phyloP scores from a whole-genome alignment of 2,329 filamentous ascomycete genomes.

The Boeremia lycopersici region DNA sequence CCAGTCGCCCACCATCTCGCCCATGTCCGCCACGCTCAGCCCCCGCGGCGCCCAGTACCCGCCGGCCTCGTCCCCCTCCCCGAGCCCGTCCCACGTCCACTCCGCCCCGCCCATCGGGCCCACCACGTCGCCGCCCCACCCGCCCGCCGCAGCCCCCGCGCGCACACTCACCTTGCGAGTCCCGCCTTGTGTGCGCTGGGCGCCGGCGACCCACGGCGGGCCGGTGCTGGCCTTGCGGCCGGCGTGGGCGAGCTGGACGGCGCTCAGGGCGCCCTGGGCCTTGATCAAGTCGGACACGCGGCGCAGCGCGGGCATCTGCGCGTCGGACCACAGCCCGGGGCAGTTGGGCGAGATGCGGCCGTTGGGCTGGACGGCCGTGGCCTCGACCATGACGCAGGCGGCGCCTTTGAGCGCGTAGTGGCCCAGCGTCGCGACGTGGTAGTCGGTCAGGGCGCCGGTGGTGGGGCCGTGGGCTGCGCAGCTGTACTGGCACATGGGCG shows the following conservation, averaged over 20 bases:
- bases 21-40: constrained; percentile 49
- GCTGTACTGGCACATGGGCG: constrained; percentile 49
- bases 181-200: constrained; percentile 21
- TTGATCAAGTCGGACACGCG: constrained; percentile 46
- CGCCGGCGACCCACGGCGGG: constrained; percentile 38
- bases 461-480: constrained; percentile 42
- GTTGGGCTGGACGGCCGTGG: constrained; percentile 44
- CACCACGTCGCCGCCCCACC: constrained; percentile 45
- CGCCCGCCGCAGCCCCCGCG: constrained; percentile 36
- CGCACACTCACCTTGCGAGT: constrained; percentile 37
- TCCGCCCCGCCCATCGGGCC: constrained; percentile 47
- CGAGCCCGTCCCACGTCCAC: constrained; percentile 48
- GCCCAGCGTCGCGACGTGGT: constrained; percentile 47
- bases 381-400: constrained; percentile 44
- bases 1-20: constrained; percentile 48
- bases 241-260: constrained; percentile 46
- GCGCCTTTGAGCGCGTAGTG: constrained; percentile 49
- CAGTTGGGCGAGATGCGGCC: constrained; percentile 46
- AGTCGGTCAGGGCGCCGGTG: constrained; percentile 46
- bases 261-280: constrained; percentile 38
- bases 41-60: constrained; percentile 47
- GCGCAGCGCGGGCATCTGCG: constrained; percentile 43
- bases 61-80: constrained; percentile 34
- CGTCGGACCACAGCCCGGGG: constrained; percentile 45
- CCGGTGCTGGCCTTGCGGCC: constrained; percentile 44